phyloP scores from a whole-genome alignment of 2,329 filamentous ascomycete genomes.

The Thermomyces lanuginosus region DNA sequence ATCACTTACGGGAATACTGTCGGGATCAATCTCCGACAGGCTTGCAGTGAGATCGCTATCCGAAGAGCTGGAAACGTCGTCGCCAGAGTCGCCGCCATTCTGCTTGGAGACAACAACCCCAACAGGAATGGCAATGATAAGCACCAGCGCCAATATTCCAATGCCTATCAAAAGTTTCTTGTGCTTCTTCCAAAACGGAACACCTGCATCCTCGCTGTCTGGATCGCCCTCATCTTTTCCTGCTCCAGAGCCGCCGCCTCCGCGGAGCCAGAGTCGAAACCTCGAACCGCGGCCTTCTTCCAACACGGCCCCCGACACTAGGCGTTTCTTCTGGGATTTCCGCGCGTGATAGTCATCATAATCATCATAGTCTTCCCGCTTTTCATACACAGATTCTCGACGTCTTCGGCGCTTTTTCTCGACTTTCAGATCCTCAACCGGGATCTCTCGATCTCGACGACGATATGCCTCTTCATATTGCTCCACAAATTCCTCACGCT shows the following conservation, averaged over 20 bases:
- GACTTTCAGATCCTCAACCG: slow-evolving; percentile 4
- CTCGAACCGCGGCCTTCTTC: slow-evolving; percentile 45
- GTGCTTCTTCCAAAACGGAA: slow-evolving; percentile 22
- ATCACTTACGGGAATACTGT: slow-evolving; percentile 40
- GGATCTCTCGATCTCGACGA: slow-evolving; percentile 7
- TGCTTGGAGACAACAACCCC: slow-evolving; percentile 52
- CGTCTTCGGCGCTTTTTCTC: slow-evolving; percentile 5
- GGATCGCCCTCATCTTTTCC: slow-evolving; percentile 3
- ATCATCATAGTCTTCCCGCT: slow-evolving; percentile 5
- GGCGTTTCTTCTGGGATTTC: slow-evolving; percentile 38
- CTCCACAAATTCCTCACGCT: slow-evolving; percentile 26
- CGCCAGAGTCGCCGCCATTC: slow-evolving; percentile 20
- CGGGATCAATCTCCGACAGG: slow-evolving; percentile 37
- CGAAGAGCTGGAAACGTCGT: slow-evolving; percentile 13
- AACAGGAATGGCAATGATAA: slow-evolving; percentile 52
- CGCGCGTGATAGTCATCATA: slow-evolving; percentile 13
- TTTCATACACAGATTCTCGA: slow-evolving; percentile 6
- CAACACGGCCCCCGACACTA: slow-evolving; percentile 54
- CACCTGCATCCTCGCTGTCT: slow-evolving; percentile 13
- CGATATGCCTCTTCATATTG: too few species aligned
- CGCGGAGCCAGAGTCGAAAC: slow-evolving; percentile 33
- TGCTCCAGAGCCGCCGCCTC: slow-evolving; percentile 17
- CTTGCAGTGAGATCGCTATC: slow-evolving; percentile 25
- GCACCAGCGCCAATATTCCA: slow-evolving; percentile 36
- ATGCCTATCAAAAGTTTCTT: slow-evolving; percentile 39